These are phyloP conservation scores for Euphorbia tirucalli DNA, from an alignment of 345 rosid genomes.

Conservation along the genomic window DNA sequence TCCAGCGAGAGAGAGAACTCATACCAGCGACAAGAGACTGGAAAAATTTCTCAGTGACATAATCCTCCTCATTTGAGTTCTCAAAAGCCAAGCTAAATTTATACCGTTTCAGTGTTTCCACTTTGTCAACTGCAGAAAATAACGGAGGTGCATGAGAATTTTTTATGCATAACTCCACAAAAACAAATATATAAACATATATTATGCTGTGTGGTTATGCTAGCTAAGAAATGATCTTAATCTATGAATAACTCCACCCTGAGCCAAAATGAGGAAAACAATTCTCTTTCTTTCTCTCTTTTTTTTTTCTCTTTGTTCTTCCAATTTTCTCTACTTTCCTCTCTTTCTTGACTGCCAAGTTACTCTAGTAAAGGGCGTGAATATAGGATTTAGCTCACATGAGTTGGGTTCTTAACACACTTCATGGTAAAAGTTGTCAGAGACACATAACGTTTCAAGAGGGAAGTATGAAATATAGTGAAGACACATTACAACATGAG, in stretches of 20 bases:
- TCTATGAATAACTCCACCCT: too few relatives aligned
- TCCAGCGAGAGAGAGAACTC: background rate
- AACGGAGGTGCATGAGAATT: background rate
- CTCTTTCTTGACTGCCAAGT: too few relatives aligned
- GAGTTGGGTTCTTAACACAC: too few relatives aligned
- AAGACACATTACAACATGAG: background rate
- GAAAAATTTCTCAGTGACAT: slow-evolving; percentile 92
- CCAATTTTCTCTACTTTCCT: too few relatives aligned
- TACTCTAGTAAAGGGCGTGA: too few relatives aligned
- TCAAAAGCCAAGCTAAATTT: slow-evolving; percentile 95
- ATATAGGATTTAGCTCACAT: too few relatives aligned
- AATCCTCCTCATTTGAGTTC: slow-evolving; percentile 98
- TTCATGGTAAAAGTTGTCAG: too few relatives aligned
- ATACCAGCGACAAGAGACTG: slow-evolving; percentile 95
- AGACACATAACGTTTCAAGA: background rate
- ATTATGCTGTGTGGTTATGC: background rate
- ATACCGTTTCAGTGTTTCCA: slow-evolving; percentile 77
- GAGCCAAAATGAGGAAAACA: too few relatives aligned
- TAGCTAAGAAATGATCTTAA: too few relatives aligned
- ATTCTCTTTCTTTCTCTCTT: too few relatives aligned
- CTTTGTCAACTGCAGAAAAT: slow-evolving; percentile 68
- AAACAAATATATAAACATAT: background rate
- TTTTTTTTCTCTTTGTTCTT: too few relatives aligned
- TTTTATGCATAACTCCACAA: background rate
- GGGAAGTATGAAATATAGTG: background rate